Conservation (phyloP, 2,329 filamentous ascomycete species). For the Trichoderma asperellum region DNA sequence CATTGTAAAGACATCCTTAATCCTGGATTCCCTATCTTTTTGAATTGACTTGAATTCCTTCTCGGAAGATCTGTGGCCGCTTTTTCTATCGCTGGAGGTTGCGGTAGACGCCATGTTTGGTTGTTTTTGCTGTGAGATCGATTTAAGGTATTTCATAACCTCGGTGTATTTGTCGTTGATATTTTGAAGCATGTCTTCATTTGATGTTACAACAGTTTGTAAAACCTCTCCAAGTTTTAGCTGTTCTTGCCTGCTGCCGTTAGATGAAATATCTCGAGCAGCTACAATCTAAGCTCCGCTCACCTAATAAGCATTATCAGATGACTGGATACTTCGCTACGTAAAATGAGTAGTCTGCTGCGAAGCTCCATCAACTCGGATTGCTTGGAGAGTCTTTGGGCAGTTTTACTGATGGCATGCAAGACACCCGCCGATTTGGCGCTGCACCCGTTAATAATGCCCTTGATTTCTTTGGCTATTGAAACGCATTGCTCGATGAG, state of each 20-base stretch:
- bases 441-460: neutral
- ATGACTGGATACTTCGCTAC: neutral
- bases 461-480: neutral
- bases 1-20: neutral
- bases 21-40: neutral
- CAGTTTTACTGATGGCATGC: neutral
- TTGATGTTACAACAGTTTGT: neutral
- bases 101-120: neutral
- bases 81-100: neutral
- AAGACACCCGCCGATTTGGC: neutral
- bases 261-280: neutral
- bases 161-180: neutral
- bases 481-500: neutral
- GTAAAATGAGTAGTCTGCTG: neutral
- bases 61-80: neutral
- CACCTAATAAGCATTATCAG: conserved; percentile 9
- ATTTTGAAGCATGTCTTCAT: neutral
- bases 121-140: neutral
- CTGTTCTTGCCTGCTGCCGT: neutral
- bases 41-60: neutral
- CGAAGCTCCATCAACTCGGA: conserved; percentile 1
- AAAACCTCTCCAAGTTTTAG: neutral
- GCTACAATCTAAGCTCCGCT: neutral
- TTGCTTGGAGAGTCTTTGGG: neutral
- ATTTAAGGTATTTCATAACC: neutral